A percentile compares a stretch with the other conserved stretches of the same genome.
Evolutionary conservation across 345 rosid genomes (phyloP).

Genomic region (Citrus mangshanensis): DNA sequence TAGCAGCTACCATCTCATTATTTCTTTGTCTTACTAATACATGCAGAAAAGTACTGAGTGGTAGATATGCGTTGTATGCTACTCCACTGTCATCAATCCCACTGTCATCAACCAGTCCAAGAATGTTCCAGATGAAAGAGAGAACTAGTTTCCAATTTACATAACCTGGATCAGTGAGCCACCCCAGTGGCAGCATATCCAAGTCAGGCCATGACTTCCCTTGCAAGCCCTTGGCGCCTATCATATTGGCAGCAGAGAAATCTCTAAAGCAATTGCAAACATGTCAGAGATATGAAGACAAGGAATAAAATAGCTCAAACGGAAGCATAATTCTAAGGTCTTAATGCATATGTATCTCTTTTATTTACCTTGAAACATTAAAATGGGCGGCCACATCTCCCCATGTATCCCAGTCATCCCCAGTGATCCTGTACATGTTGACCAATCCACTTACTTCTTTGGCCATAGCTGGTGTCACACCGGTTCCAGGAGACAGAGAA

Average conservation of each 20-base stretch:
- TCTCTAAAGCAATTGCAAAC: conserved; percentile 42
- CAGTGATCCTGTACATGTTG: conserved; percentile 83
- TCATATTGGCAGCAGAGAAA: conserved; percentile 55
- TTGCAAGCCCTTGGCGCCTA: conserved; percentile 53
- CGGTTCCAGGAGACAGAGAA: conserved; percentile 86
- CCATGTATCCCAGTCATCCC: conserved; percentile 96
- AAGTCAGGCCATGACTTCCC: conserved; percentile 93
- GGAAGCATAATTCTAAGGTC: no score
- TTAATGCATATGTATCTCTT: not conserved
- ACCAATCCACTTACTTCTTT: conserved; percentile 55
- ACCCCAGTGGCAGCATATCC: conserved; percentile 88
- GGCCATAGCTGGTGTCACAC: conserved; percentile 72
- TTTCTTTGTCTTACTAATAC: not conserved
- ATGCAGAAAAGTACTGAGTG: not conserved
- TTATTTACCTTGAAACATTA: conserved; percentile 60
- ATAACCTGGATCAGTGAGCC: conserved; percentile 82
- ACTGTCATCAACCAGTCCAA: not conserved
- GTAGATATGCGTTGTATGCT: not conserved
- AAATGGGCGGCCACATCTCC: conserved; percentile 71
- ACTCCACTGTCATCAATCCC: conserved; percentile 6
- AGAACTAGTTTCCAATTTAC: conserved; percentile 3
- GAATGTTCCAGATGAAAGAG: not conserved
- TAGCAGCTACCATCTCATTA: conserved; percentile 11
- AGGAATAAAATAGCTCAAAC: no score
- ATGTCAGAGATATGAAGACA: not conserved